Conservation (phyloP, 2,329 filamentous ascomycete species). For the Penicillium janthinellum region DNA sequence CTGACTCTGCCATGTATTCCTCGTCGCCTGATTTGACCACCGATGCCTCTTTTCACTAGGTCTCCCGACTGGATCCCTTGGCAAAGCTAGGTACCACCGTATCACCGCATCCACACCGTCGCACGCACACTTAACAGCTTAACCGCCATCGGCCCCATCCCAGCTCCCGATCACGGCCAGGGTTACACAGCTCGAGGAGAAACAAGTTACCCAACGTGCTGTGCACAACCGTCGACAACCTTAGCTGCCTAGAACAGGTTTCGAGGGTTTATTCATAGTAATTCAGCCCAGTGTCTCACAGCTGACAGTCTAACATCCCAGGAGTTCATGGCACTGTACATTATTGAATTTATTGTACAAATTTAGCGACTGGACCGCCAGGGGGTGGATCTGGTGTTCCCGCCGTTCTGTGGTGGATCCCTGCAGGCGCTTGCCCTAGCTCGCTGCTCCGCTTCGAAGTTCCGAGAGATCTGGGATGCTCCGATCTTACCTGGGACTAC, state of each 20-base stretch:
- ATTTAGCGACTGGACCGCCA: too few relatives aligned
- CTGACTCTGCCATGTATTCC: background rate
- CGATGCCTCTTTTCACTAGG: background rate
- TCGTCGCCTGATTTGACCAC: background rate
- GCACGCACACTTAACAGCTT: background rate
- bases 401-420: background rate
- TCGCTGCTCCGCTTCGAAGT: background rate
- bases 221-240: background rate
- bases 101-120: too few relatives aligned
- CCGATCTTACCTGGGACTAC: background rate
- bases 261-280: background rate
- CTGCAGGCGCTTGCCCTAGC: background rate
- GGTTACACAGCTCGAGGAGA: constrained; percentile 18
- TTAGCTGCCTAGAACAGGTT: background rate
- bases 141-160: background rate
- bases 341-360: too few relatives aligned
- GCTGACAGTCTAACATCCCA: too few relatives aligned
- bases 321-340: background rate
- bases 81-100: too few relatives aligned
- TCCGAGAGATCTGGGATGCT: background rate
- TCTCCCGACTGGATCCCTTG: too few relatives aligned
- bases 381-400: background rate
- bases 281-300: background rate
- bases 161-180: background rate
- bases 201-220: constrained; percentile 4